Base-by-base conservation (phyloP, 2,329 filamentous ascomycete genomes). In the Alternaria conjuncta region DNA sequence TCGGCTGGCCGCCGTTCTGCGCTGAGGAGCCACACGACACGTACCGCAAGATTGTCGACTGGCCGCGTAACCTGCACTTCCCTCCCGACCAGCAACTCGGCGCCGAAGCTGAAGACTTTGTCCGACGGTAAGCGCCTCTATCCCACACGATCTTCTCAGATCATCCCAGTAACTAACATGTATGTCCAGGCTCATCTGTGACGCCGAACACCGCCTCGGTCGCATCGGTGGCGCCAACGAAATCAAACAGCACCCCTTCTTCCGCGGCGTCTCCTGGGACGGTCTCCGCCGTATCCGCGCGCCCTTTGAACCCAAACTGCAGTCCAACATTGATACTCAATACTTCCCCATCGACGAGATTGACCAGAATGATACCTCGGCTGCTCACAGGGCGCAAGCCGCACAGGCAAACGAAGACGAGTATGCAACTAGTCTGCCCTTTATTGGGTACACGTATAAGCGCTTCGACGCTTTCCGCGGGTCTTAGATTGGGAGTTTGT, bases 331-430 rank as follows among this genome's bases (percentile, higher is more conserved):
- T 74, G 96, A 99, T 79, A 97, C 96, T 20, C 95, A 94, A 50
- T 98, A 99, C 85, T 99, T 99, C 89, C 96, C 96, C 10, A 97
- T 94, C 56, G 96, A 99, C 78, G 96, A 99, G 82, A 97, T 99
- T 77, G 94, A 97, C 74, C 95, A 98, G 84, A 95, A 94, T 59
- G 94, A 97, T 80, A 97, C 94, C 68, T 93, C 92, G 60, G 96
- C 94, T 23, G 87, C 92, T 69, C 87, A 97, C 75, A 92, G 93
- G 79, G 92, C 92, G 20, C 92, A 96, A 81, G 93, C 92, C 54
- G 90, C 91, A 64, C 86, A 89, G 74, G 88, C 89, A 55, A 86
- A 86, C 71, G 84, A 83, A 10, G 92, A 95, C 71, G 92, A 97
- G 79, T 90, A 93, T 68, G 93, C 94, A 4, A 94, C 97, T 89